These are phyloP conservation scores for Microcera coccophila DNA, from an alignment of 2,329 filamentous ascomycete species.

Conservation along the genomic window DNA sequence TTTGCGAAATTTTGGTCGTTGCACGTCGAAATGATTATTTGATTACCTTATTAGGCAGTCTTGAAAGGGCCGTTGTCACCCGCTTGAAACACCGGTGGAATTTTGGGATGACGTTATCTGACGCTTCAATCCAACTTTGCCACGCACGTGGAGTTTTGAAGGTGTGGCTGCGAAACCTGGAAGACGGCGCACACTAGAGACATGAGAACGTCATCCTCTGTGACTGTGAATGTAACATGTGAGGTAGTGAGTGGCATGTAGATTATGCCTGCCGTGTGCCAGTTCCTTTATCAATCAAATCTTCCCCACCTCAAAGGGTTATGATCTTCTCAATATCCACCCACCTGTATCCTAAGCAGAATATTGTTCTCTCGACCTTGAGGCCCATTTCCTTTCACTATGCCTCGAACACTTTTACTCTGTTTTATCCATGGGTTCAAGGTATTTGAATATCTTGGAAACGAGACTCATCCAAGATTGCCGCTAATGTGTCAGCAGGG, in stretches of 20 bases:
- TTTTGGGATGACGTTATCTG: no score
- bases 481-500: conserved; percentile 42
- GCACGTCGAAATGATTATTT: no score
- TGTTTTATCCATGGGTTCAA: conserved; percentile 77
- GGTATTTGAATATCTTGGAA: conserved; percentile 34
- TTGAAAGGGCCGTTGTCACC: no score
- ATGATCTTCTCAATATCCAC: background rate
- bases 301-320: background rate
- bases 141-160: conserved; percentile 9
- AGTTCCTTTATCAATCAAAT: background rate
- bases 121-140: no score
- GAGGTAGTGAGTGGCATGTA: background rate
- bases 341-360: background rate
- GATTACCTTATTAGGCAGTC: no score
- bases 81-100: no score
- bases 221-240: background rate
- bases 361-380: background rate
- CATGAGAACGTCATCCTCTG: conserved; percentile 19
- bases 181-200: conserved; percentile 11
- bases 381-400: conserved; percentile 17
- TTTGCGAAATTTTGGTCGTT: no score
- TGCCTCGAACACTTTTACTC: conserved; percentile 58
- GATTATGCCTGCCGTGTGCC: background rate
- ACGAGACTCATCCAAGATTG: background rate
- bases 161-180: conserved; percentile 25